These are phyloP conservation scores for Populus tremula DNA, from an alignment of 345 rosid species.

Conservation along the genomic window DNA sequence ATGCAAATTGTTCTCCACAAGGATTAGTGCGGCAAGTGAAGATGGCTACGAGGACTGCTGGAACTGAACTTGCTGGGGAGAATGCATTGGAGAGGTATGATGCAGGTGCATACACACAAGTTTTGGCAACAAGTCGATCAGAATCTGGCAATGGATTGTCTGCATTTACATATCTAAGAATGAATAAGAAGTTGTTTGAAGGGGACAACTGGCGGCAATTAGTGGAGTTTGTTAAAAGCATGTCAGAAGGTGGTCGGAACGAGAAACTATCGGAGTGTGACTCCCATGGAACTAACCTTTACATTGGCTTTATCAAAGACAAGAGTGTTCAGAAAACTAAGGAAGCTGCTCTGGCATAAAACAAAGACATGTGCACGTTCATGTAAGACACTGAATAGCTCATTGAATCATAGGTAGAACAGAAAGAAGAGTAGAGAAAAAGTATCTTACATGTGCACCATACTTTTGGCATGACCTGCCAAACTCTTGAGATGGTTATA, in stretches of 20 bases:
- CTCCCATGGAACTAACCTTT: conserved; percentile 53
- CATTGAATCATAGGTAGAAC: conserved; percentile 5
- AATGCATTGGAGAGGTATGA: conserved; percentile 90
- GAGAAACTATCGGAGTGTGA: conserved; percentile 50
- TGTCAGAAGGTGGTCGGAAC: conserved; percentile 67
- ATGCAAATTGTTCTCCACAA: conserved; percentile 86
- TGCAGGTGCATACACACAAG: conserved; percentile 63
- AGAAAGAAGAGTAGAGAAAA: conserved; percentile 5
- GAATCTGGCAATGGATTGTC: conserved; percentile 69
- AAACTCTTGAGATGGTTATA: conserved; percentile 9
- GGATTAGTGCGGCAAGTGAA: conserved; percentile 84
- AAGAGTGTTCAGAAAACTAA: conserved; percentile 30
- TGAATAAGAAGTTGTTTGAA: conserved; percentile 84
- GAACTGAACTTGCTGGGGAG: conserved; percentile 80
- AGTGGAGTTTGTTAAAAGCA: conserved; percentile 74
- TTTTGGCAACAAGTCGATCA: conserved; percentile 68
- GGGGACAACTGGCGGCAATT: conserved; percentile 75
- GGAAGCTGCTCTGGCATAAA: conserved; percentile 51
- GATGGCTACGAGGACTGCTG: conserved; percentile 57
- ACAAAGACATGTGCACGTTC: background rate
- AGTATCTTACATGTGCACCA: conserved; percentile 12
- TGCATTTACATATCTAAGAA: conserved; percentile 83
- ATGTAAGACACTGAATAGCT: conserved; percentile 5
- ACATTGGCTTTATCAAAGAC: conserved; percentile 56
- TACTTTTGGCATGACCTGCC: conserved; percentile 26